Evolutionary conservation across 2,329 filamentous ascomycete genomes (phyloP).

Genomic region (Grosmannia serpens): DNA sequence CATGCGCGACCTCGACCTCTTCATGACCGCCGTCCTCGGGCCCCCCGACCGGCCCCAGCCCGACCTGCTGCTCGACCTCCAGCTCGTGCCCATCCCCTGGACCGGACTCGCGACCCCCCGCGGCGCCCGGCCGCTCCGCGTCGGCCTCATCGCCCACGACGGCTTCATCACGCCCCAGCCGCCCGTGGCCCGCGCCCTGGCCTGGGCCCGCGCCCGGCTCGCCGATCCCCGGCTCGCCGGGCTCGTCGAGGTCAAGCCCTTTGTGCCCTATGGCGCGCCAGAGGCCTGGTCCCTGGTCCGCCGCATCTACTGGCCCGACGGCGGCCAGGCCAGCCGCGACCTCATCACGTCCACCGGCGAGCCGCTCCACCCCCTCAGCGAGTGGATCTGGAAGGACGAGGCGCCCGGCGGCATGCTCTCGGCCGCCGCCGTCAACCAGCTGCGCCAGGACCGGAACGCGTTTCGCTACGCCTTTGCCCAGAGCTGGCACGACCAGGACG

Average conservation of each 20-base stretch:
- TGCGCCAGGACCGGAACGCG: conserved; percentile 18
- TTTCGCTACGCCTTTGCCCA: conserved; percentile 21
- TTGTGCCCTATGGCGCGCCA: conserved; percentile 19
- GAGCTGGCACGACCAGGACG: conserved; percentile 24
- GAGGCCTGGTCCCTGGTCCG: conserved; percentile 22
- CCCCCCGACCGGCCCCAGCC: conserved; percentile 42
- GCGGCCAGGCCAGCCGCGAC: conserved; percentile 20
- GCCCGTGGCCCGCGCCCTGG: conserved; percentile 44
- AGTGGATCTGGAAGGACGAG: conserved; percentile 25
- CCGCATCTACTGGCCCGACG: conserved; percentile 35
- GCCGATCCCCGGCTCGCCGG: conserved; percentile 4
- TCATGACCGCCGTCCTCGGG: conserved; percentile 39
- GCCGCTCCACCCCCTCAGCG: conserved; percentile 30
- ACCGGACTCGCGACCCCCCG: conserved; percentile 26
- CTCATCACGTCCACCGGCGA: conserved; percentile 27
- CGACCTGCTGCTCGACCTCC: conserved; percentile 37
- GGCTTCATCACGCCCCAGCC: conserved; percentile 39
- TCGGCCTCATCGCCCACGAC: conserved; percentile 7
- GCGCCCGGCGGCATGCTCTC: conserved; percentile 14
- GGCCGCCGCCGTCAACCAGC: conserved; percentile 15
- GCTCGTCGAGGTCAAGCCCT: conserved; percentile 22
- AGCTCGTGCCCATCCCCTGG: conserved; percentile 52
- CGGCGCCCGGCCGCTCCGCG: background rate
- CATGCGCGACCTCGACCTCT: conserved; percentile 39
- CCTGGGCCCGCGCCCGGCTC: conserved; percentile 22